phyloP scores from a whole-genome alignment of 305 asterid species.

The Fraxinus baroniana region DNA sequence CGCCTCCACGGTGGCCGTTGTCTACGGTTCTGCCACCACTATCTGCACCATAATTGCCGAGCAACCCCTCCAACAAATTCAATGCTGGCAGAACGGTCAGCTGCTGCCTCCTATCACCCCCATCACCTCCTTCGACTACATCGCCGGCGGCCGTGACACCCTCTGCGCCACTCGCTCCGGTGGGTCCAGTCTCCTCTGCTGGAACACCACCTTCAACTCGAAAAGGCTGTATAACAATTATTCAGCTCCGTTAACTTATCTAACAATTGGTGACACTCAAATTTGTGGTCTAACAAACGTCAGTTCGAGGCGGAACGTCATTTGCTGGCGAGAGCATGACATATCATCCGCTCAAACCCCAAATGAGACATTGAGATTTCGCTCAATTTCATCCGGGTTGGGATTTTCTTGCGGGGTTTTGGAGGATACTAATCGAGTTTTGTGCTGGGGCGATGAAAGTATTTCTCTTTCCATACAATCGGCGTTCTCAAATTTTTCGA shows the following conservation, averaged over 20 bases:
- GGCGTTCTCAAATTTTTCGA: conserved; percentile 46
- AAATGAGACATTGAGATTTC: conserved; percentile 25
- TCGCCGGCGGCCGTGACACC: conserved; percentile 73
- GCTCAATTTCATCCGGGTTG: conserved; percentile 61
- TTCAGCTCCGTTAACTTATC: conserved; percentile 36
- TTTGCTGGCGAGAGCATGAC: conserved; percentile 66
- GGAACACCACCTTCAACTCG: conserved; percentile 53
- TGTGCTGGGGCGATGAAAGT: conserved; percentile 64
- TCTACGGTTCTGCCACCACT: conserved; percentile 62
- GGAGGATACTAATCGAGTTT: conserved; percentile 31
- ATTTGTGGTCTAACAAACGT: conserved; percentile 55
- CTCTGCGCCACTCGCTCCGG: conserved; percentile 74
- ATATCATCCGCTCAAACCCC: conserved; percentile 22
- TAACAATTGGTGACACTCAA: conserved; percentile 70
- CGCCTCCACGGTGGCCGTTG: conserved; percentile 69
- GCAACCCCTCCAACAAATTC: conserved; percentile 55
- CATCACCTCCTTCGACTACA: conserved; percentile 55
- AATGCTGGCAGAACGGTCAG: conserved; percentile 68
- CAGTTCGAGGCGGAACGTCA: conserved; percentile 27
- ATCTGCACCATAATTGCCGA: conserved; percentile 62
- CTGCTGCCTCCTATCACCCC: conserved; percentile 34
- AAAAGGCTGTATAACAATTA: conserved; percentile 55
- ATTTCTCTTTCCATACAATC: conserved; percentile 37
- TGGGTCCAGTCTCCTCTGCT: conserved; percentile 69
- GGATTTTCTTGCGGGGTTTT: conserved; percentile 75